These are phyloP conservation scores for Abrus precatorius DNA, from an alignment of 306 rosid species.

Conservation along the genomic window DNA sequence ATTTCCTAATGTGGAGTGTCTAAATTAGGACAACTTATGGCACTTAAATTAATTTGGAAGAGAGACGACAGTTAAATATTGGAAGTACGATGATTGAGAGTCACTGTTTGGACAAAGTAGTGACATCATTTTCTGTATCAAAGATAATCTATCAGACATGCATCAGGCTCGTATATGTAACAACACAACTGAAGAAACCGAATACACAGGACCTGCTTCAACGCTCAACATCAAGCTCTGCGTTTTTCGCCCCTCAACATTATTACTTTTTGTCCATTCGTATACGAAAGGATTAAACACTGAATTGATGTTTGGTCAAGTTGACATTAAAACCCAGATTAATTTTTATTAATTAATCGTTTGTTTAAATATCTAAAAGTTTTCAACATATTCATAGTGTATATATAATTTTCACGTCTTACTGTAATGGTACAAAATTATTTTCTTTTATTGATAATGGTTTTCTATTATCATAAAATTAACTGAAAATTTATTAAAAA, in stretches of 20 bases:
- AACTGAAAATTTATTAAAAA: neutral
- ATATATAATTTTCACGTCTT: too few relatives aligned
- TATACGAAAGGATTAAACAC: conserved; percentile 5
- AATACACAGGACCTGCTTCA: conserved; percentile 28
- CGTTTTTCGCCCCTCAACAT: conserved; percentile 6
- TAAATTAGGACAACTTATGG: too few relatives aligned
- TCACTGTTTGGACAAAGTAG: conserved; percentile 53
- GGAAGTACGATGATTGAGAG: conserved; percentile 43
- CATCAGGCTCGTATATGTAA: neutral
- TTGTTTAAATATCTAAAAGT: too few relatives aligned
- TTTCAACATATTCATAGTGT: too few relatives aligned
- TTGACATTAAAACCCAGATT: conserved; percentile 19
- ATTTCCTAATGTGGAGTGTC: too few relatives aligned
- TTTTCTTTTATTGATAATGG: neutral
- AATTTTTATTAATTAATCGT: neutral
- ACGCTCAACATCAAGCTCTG: conserved; percentile 27
- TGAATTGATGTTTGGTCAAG: conserved; percentile 33
- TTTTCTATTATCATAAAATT: neutral
- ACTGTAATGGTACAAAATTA: too few relatives aligned
- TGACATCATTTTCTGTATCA: conserved; percentile 55
- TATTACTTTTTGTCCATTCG: conserved; percentile 30
- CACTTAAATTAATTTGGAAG: neutral
- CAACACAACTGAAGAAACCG: conserved; percentile 10
- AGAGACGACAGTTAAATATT: conserved; percentile 40
- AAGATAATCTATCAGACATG: neutral